Conservation (phyloP, 1,139 yeast genomes). For the Yamadazyma jaroonii region DNA sequence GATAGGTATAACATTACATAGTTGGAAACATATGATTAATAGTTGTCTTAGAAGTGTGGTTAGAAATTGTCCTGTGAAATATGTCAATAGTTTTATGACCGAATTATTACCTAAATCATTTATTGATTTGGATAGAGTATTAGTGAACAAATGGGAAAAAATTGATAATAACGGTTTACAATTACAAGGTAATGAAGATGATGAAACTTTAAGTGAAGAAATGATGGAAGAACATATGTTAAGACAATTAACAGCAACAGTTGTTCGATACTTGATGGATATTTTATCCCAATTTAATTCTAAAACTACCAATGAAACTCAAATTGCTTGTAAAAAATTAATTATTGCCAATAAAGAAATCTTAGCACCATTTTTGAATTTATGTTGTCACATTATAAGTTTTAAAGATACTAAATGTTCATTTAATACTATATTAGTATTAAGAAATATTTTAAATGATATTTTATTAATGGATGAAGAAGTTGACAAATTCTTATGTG, state of each 20-base stretch:
- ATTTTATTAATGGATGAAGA: conserved; percentile 67
- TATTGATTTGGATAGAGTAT: conserved; percentile 65
- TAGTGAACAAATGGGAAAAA: conserved; percentile 72
- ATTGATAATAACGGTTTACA: conserved; percentile 70
- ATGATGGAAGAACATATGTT: conserved; percentile 97
- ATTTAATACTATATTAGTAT: conserved; percentile 79
- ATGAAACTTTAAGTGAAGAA: conserved; percentile 88
- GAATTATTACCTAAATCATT: conserved; percentile 78
- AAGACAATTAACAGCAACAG: conserved; percentile 89
- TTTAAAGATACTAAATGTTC: conserved; percentile 91
- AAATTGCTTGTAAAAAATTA: conserved; percentile 59
- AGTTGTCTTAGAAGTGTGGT: conserved; percentile 83
- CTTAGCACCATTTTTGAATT: conserved; percentile 74
- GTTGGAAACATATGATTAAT: conserved; percentile 96
- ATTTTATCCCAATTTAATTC: conserved; percentile 71
- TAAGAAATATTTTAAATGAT: conserved; percentile 68
- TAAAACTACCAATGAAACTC: conserved; percentile 51
- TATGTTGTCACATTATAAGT: conserved; percentile 73
- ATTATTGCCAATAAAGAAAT: conserved; percentile 65
- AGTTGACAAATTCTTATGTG: conserved; percentile 76
- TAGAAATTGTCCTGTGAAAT: conserved; percentile 79
- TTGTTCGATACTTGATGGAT: conserved; percentile 86
- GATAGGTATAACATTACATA: conserved; percentile 85
- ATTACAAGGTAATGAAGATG: conserved; percentile 67
- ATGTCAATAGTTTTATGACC: conserved; percentile 66